Evolutionary conservation across 2,329 filamentous ascomycete species (phyloP).

Genomic region (Lachnellula cervina): DNA sequence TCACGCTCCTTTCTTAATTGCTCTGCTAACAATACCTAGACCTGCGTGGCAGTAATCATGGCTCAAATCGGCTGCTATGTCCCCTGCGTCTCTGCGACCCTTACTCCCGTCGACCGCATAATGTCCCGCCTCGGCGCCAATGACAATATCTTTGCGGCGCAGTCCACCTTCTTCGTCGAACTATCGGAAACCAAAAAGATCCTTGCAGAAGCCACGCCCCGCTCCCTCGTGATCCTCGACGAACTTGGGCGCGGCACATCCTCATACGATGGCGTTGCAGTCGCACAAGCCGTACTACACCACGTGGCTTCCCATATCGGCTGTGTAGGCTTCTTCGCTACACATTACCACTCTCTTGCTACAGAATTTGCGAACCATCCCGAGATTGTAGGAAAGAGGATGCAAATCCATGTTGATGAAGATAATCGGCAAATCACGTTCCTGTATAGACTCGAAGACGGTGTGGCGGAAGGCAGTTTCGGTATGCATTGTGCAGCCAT

Average conservation of each 20-base stretch:
- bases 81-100: slow-evolving; percentile 71
- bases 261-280: slow-evolving; percentile 93
- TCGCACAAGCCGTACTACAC: slow-evolving; percentile 95
- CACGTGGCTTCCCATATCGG: slow-evolving; percentile 91
- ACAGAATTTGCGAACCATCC: slow-evolving; percentile 87
- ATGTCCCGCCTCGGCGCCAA: slow-evolving; percentile 98
- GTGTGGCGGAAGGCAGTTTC: slow-evolving; percentile 93
- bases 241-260: slow-evolving; percentile 92
- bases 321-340: slow-evolving; percentile 93
- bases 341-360: slow-evolving; percentile 92
- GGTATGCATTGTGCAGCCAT: slow-evolving; percentile 99
- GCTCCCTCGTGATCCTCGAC: slow-evolving; percentile 93
- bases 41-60: slow-evolving; percentile 94
- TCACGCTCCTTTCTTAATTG: not conserved
- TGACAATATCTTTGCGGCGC: slow-evolving; percentile 97
- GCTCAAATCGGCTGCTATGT: slow-evolving; percentile 94
- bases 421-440: slow-evolving; percentile 85
- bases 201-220: slow-evolving; percentile 84
- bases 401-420: slow-evolving; percentile 93
- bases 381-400: slow-evolving; percentile 78
- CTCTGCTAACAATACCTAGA: slow-evolving; percentile 44
- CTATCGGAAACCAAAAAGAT: slow-evolving; percentile 98
- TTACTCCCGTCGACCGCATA: slow-evolving; percentile 93
- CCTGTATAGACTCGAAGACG: slow-evolving; percentile 87
- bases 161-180: slow-evolving; percentile 98